A percentile compares a stretch with the other conserved stretches of the same genome.
Evolutionary conservation across 768 basidiomycete species (phyloP).

Genomic region (Naganishia friedmannii): DNA sequence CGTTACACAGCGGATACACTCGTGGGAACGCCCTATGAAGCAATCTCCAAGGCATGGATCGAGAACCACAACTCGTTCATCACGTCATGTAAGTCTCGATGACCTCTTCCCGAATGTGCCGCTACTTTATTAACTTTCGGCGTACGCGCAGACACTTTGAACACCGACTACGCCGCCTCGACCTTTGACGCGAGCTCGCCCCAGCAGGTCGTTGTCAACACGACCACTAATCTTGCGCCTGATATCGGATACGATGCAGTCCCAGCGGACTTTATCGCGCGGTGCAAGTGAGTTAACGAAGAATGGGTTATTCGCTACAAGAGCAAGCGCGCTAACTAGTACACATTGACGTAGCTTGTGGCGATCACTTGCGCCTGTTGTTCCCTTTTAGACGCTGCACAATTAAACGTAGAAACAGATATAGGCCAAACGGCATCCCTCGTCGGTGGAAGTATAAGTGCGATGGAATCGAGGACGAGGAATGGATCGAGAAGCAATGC

Average conservation of each 20-base stretch:
- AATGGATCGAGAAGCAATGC: too few species aligned
- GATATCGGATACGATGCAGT: slow-evolving; percentile 10
- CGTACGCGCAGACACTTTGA: background rate
- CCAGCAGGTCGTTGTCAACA: slow-evolving; percentile 9
- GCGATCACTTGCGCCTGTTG: slow-evolving; percentile 10
- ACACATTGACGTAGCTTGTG: background rate
- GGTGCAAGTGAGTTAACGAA: slow-evolving; percentile 9
- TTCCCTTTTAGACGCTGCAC: background rate
- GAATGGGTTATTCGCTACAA: background rate
- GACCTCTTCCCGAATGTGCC: too few species aligned
- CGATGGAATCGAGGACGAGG: too few species aligned
- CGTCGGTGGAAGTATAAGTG: too few species aligned
- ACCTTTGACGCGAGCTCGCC: background rate
- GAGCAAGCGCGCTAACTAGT: background rate
- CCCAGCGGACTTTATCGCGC: slow-evolving; percentile 7
- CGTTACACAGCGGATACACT: background rate
- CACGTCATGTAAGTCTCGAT: background rate
- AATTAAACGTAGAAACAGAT: background rate
- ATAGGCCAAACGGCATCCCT: too few species aligned
- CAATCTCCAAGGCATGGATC: slow-evolving; percentile 2
- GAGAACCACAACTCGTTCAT: slow-evolving; percentile 23
- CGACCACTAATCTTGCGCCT: background rate
- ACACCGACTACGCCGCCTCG: background rate
- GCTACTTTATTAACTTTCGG: background rate
- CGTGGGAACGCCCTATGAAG: slow-evolving; percentile 3